Base-by-base conservation (phyloP, 331 rosid genomes). In the Erythrophleum ivorense region DNA sequence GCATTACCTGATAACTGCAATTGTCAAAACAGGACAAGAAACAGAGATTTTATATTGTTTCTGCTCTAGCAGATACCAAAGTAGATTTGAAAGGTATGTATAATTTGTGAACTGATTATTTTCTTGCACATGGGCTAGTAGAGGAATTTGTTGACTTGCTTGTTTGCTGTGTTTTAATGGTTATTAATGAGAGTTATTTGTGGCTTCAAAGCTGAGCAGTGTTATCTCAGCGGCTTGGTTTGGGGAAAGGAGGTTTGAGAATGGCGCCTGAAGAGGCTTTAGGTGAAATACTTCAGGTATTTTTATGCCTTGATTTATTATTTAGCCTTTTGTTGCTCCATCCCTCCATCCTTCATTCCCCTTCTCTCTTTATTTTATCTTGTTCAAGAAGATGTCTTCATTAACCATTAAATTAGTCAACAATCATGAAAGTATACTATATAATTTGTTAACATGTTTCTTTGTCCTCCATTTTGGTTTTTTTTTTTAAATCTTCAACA, bases 211-310 rank as follows among this genome's bases (percentile, higher is more conserved):
- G 83, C 86, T 84, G 91, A 78, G 90, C 91, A 94, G 98, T 88
- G 80, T 89, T 96, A 85, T 96, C 98, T 77, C 87, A 81, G 75
- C 86, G 99, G 88, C 98, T 96, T 81, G 97, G 98, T 83, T 91
- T 96, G 88, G 99, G 99, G 76, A 96, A 92, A 89, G 98, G 98
- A 65, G 97, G 97, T 67, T 55, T 96, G 75, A 92, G 99, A 85
- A 94, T 96, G 99, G 97, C 98, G 74, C 97, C 97, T 24, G 97
- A 92, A 88, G 98, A 94, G 87, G 97, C 99, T 71, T 82, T 96
- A 75, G 97, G 90, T 62, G 94, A 93, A 87, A 60, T 91, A 82
- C 97, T 96, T 79, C 92, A 94, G 98, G 98, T 96, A 54, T 79
- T 85, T 60, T 58, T 66, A n/a, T 66, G 57, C 73, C 58, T 40